Base-by-base conservation (phyloP, 2,329 filamentous ascomycete species). In the Phialophora macrospora region DNA sequence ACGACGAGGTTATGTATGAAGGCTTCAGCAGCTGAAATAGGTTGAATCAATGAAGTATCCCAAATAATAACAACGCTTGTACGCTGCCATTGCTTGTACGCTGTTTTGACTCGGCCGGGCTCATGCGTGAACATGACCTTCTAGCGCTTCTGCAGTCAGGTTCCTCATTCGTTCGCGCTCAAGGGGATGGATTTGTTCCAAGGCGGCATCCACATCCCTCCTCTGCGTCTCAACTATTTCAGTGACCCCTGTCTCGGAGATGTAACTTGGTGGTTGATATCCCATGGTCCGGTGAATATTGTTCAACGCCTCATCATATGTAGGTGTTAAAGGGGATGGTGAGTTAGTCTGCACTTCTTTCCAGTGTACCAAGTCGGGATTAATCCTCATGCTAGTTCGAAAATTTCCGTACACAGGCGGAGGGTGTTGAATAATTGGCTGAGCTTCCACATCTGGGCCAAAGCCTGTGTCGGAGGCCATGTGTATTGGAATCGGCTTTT, bases 321-420 rank as follows among this genome's bases (percentile, higher is more conserved):
- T 72, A 1, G 70, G 70, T 20, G 70, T 72, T 34, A 66, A 48
- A 6, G 70, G 70, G n/a, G 70, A 70, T 2, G 69, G 69, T n/a
- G 62, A 62, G 7, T 55, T 55, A 7, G 64, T 90, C 44, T 89
- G 86, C 8, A 62, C 49, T 48, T 62, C 59, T 76, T 90, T 88
- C 92, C 92, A 96, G 75, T 90, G 92, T 28, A 96, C 82, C 14
- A 92, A 82, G 73, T 94, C 87, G 1, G 92, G 92, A 73, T 96
- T 90, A 34, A 93, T 89, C 55, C 91, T 84, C 77, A 95, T 91
- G 73, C 90, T 94, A 76, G 89, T 88, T 60, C 92, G 84, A 91
- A 92, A 96, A 0, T 92, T 80, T 0, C 93, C 93, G 74, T 97
- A 97, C 1, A 92, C 92, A 0, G 93, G 93, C 3, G 93, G 93